phyloP scores from a whole-genome alignment of 2,329 filamentous ascomycete species.

The Neofusicoccum kwambonambiense region DNA sequence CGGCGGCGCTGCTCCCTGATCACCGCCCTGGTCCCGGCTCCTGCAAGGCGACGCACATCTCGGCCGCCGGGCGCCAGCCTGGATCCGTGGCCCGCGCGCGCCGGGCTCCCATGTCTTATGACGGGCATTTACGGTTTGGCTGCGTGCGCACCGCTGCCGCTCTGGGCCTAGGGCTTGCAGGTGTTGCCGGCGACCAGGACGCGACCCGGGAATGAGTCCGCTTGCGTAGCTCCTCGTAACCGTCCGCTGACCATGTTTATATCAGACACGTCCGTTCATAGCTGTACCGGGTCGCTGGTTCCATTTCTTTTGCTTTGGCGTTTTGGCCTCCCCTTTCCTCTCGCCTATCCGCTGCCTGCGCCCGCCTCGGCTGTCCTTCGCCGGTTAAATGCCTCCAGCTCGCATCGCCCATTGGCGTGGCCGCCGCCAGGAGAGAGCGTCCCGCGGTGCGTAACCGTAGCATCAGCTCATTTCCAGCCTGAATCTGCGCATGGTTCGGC shows the following conservation, averaged over 20 bases:
- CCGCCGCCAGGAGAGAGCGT: background rate
- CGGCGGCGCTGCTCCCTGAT: constrained; percentile 11
- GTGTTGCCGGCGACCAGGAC: constrained; percentile 15
- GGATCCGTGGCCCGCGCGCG: background rate
- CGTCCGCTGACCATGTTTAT: constrained; percentile 12
- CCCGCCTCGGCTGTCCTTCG: constrained; percentile 3
- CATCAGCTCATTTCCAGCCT: constrained; percentile 15
- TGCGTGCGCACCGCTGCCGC: constrained; percentile 2
- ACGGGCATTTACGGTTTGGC: background rate
- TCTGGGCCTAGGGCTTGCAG: constrained; percentile 11
- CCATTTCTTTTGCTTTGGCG: constrained; percentile 16
- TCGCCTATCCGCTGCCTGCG: constrained; percentile 4
- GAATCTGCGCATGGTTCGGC: constrained; percentile 8
- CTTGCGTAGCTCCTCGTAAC: constrained; percentile 16
- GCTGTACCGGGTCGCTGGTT: constrained; percentile 12
- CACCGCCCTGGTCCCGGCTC: constrained; percentile 3
- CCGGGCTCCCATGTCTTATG: constrained; percentile 11
- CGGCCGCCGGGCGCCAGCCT: constrained; percentile 6
- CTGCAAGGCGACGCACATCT: constrained; percentile 14
- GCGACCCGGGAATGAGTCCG: constrained; percentile 17
- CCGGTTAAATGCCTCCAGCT: constrained; percentile 9
- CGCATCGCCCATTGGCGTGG: background rate
- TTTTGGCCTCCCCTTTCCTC: constrained; percentile 7
- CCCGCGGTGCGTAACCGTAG: constrained; percentile 12
- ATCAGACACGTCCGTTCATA: constrained; percentile 16